phyloP scores from a whole-genome alignment of 805 yeast species.

The Lipomyces lipofer region DNA sequence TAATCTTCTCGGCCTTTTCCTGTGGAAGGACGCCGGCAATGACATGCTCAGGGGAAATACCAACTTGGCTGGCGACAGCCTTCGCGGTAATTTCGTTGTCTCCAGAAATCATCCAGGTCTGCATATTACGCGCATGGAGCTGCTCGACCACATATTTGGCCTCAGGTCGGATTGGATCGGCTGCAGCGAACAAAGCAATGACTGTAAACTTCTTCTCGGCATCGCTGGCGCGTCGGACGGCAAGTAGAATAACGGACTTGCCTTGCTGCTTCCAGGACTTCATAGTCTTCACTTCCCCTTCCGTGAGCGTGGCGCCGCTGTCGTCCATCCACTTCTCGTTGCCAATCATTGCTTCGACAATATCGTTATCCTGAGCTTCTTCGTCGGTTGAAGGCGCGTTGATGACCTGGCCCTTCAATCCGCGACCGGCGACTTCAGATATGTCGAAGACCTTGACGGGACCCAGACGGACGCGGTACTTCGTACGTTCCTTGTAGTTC shows the following conservation, averaged over 20 bases:
- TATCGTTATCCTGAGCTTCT: constrained; percentile 11
- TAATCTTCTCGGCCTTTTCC: constrained; percentile 63
- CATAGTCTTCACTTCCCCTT: constrained; percentile 42
- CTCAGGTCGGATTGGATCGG: constrained; percentile 58
- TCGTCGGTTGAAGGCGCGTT: constrained; percentile 29
- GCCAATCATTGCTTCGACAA: constrained; percentile 45
- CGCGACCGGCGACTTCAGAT: constrained; percentile 61
- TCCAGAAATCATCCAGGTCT: constrained; percentile 77
- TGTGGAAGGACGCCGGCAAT: constrained; percentile 73
- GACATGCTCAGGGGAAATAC: constrained; percentile 53
- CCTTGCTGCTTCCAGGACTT: constrained; percentile 61
- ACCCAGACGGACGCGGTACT: constrained; percentile 21
- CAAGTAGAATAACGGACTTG: constrained; percentile 63
- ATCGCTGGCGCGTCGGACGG: constrained; percentile 37
- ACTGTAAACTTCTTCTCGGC: constrained; percentile 41
- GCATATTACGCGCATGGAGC: constrained; percentile 47
- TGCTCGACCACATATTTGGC: constrained; percentile 52
- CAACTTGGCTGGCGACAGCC: constrained; percentile 64
- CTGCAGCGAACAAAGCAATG: constrained; percentile 55
- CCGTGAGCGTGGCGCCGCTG: constrained; percentile 44
- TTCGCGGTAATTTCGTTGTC: constrained; percentile 68
- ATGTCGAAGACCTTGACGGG: constrained; percentile 46
- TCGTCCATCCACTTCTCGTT: constrained; percentile 61
- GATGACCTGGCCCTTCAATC: constrained; percentile 50
- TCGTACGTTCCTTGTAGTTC: neutral